Conservation (phyloP, 495 filamentous ascomycete genomes). For the Aspergillus mulundensis region DNA sequence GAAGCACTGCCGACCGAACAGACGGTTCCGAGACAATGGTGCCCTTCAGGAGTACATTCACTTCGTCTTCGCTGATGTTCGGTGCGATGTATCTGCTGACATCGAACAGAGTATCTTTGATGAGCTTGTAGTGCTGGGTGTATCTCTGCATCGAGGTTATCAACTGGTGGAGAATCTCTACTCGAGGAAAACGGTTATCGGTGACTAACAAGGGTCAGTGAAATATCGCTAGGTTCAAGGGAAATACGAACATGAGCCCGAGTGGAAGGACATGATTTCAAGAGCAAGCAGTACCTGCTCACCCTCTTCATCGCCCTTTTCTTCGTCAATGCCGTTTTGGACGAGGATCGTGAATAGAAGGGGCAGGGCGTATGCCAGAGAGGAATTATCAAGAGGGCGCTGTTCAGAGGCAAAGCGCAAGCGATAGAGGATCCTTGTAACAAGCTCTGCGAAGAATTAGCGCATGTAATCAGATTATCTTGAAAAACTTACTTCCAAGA, state of each 20-base stretch:
- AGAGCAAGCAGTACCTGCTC: constrained; percentile 87
- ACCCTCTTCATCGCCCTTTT: constrained; percentile 62
- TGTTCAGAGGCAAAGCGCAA: constrained; percentile 88
- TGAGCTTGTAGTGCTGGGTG: constrained; percentile 85
- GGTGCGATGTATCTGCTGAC: constrained; percentile 73
- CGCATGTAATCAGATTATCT: background rate
- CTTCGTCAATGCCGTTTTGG: constrained; percentile 70
- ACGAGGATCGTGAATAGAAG: constrained; percentile 70
- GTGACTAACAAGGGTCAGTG: constrained; percentile 36
- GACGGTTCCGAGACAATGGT: constrained; percentile 70
- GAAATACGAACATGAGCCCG: constrained; percentile 54
- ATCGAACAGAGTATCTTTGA: constrained; percentile 87
- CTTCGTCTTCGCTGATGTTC: constrained; percentile 67
- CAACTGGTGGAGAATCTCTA: constrained; percentile 62
- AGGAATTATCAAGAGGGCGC: constrained; percentile 79
- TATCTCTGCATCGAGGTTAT: constrained; percentile 83
- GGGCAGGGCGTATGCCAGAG: constrained; percentile 81
- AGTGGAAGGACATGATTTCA: constrained; percentile 88
- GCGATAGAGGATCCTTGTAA: constrained; percentile 86
- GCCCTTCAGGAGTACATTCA: constrained; percentile 65
- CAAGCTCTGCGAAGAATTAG: constrained; percentile 51
- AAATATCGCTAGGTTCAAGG: background rate
- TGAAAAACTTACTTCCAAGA: constrained; percentile 50
- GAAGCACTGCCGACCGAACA: constrained; percentile 83
- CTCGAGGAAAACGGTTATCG: constrained; percentile 69